These are phyloP conservation scores for Sphagnum fallax DNA, from an alignment of 228 moss, liverwort and hornwort species.

Conservation along the genomic window DNA sequence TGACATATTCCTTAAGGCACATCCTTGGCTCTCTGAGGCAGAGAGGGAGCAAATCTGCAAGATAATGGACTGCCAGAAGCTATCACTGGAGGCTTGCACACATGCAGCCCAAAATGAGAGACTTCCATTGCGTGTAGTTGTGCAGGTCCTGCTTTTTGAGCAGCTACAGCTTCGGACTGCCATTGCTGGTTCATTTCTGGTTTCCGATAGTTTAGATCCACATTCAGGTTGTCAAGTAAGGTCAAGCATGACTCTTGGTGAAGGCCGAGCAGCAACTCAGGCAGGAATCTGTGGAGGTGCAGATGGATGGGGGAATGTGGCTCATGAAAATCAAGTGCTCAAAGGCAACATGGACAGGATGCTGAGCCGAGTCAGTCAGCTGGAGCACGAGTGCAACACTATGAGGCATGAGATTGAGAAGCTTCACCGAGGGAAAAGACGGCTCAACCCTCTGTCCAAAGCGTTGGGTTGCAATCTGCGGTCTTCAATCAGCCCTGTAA, in stretches of 20 bases:
- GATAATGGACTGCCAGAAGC: constrained; percentile 96
- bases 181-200: constrained; percentile 84
- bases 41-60: constrained; percentile 78
- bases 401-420: constrained; percentile 83
- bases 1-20: constrained; percentile 92
- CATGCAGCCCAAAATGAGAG: constrained; percentile 97
- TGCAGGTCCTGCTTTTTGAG: constrained; percentile 94
- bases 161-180: constrained; percentile 93
- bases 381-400: constrained; percentile 81
- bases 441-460: constrained; percentile 53
- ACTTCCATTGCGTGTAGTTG: constrained; percentile 82
- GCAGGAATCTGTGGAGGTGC: constrained; percentile 21
- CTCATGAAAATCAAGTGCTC: constrained; percentile 63
- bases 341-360: constrained; percentile 93
- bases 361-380: constrained; percentile 62
- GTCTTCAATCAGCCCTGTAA: constrained; percentile 54
- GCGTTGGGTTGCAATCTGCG: constrained; percentile 84
- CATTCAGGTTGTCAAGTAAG: constrained; percentile 44
- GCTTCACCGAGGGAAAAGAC: constrained; percentile 53
- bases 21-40: constrained; percentile 86
- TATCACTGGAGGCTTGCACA: constrained; percentile 91
- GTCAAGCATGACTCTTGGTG: constrained; percentile 19
- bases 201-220: constrained; percentile 42
- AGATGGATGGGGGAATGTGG: constrained; percentile 62
- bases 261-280: constrained; percentile 18